Conservation (phyloP, 192 early-diverging fungal species). For the Allomyces macrogynus region DNA sequence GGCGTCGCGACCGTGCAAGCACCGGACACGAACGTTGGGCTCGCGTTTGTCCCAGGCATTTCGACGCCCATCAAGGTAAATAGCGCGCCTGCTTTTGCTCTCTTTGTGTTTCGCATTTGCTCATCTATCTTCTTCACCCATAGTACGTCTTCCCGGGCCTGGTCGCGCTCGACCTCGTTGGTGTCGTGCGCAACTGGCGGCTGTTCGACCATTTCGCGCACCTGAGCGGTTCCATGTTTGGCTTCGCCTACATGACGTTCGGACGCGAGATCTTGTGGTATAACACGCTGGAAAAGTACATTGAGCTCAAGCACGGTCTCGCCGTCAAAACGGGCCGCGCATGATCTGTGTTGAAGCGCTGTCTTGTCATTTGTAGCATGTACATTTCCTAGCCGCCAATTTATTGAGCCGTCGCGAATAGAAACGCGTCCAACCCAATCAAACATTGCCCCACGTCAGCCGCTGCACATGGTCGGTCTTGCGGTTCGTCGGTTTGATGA, state of each 20-base stretch:
- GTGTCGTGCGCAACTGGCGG: conserved; percentile 48
- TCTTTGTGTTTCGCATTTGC: conserved; percentile 17
- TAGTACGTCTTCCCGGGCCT: conserved; percentile 40
- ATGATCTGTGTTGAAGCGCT: no score
- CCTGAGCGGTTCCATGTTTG: conserved; percentile 40
- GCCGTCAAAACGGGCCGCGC: not conserved
- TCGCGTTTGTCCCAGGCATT: conserved; percentile 38
- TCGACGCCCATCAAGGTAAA: conserved; percentile 13
- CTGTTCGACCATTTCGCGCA: conserved; percentile 59
- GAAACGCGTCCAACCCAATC: not conserved
- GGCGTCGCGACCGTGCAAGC: conserved; percentile 31
- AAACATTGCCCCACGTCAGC: conserved; percentile 49
- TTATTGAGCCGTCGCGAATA: no score
- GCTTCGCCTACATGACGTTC: conserved; percentile 31
- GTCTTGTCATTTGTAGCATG: not conserved
- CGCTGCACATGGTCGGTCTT: conserved; percentile 87
- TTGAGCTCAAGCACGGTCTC: not conserved
- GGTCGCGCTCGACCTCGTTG: conserved; percentile 48
- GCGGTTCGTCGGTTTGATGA: conserved; percentile 65
- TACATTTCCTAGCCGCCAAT: not conserved
- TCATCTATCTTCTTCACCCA: not conserved
- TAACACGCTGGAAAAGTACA: not conserved
- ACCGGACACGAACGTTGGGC: conserved; percentile 30
- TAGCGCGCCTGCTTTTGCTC: no score
- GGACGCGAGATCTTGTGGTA: conserved; percentile 8